Conservation (phyloP, 257 asterid genomes). For the Nyctanthes arbortristis region DNA sequence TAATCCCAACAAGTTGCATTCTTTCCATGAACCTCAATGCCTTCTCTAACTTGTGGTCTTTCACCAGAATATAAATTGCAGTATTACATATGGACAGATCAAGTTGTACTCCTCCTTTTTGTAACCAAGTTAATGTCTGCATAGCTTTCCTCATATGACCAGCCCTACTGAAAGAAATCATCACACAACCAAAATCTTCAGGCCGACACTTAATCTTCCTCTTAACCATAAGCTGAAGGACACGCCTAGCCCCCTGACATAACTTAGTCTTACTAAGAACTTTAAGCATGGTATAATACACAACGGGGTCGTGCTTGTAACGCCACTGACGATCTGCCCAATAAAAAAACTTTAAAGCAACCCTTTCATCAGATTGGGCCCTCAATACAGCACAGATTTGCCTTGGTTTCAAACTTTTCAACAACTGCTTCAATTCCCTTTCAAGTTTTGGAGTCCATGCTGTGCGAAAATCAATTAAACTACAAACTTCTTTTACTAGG, state of each 20-base stretch:
- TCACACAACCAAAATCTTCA: slow-evolving; percentile 77
- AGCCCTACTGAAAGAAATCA: slow-evolving; percentile 93
- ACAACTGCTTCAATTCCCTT: slow-evolving; percentile 60
- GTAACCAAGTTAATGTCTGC: slow-evolving; percentile 73
- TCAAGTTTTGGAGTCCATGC: slow-evolving; percentile 73
- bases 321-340: slow-evolving; percentile 97
- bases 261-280: slow-evolving; percentile 76
- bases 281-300: slow-evolving; percentile 74
- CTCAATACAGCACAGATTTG: slow-evolving; percentile 78
- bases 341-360: slow-evolving; percentile 72
- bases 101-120: slow-evolving; percentile 74
- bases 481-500: slow-evolving; percentile 70
- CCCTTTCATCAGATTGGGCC: slow-evolving; percentile 76
- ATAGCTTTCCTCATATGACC: slow-evolving; percentile 79
- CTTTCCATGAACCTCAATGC: slow-evolving; percentile 73
- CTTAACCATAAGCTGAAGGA: slow-evolving; percentile 63
- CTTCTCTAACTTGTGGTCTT: slow-evolving; percentile 66
- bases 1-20: slow-evolving; percentile 73
- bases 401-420: slow-evolving; percentile 63
- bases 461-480: slow-evolving; percentile 58
- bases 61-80: slow-evolving; percentile 78
- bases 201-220: slow-evolving; percentile 62
- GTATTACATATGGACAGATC: slow-evolving; percentile 71
- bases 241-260: slow-evolving; percentile 89
- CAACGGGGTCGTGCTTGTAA: slow-evolving; percentile 65